Percentiles rank a stretch among this genome's conserved stretches.
phyloP scores from a whole-genome alignment of 768 basidiomycete genomes.

The Hygrocybe punicea region DNA sequence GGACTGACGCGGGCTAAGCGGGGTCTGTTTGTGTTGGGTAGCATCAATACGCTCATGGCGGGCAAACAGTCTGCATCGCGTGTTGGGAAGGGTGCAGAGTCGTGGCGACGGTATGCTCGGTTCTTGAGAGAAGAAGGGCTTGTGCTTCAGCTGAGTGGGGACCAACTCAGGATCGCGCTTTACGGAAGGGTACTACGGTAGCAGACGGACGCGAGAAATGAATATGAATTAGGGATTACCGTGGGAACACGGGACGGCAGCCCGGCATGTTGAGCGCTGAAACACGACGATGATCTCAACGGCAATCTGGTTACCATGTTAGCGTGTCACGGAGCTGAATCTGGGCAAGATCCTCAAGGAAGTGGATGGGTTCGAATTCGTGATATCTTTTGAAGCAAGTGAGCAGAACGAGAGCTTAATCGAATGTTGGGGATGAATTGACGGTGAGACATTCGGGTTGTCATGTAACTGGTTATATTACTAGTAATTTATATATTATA shows the following conservation, averaged over 20 bases:
- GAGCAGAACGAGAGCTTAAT: background rate
- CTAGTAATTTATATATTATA: too few relatives aligned
- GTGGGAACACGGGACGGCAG: slow-evolving; percentile 6
- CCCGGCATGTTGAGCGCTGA: too few relatives aligned
- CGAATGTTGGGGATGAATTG: background rate
- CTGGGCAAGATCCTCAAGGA: background rate
- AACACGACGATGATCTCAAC: background rate
- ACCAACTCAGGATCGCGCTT: slow-evolving; percentile 41
- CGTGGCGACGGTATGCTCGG: slow-evolving; percentile 61
- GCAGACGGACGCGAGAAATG: too few relatives aligned
- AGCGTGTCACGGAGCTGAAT: background rate
- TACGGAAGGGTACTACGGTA: too few relatives aligned
- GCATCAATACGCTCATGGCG: slow-evolving; percentile 56
- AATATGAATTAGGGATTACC: too few relatives aligned
- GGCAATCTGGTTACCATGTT: background rate
- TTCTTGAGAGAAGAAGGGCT: slow-evolving; percentile 51
- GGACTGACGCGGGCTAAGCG: slow-evolving; percentile 86
- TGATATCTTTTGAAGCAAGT: background rate
- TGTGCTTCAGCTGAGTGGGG: slow-evolving; percentile 48
- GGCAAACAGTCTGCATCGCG: slow-evolving; percentile 33
- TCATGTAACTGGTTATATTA: too few relatives aligned
- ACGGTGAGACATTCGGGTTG: background rate
- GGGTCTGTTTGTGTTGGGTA: slow-evolving; percentile 80
- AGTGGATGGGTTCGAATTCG: background rate
- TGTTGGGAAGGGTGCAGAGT: slow-evolving; percentile 45